A percentile compares a stretch with the other conserved stretches of the same genome.
Evolutionary conservation across 192 early-diverging fungal species (phyloP).

Genomic region (Backusella sp.): DNA sequence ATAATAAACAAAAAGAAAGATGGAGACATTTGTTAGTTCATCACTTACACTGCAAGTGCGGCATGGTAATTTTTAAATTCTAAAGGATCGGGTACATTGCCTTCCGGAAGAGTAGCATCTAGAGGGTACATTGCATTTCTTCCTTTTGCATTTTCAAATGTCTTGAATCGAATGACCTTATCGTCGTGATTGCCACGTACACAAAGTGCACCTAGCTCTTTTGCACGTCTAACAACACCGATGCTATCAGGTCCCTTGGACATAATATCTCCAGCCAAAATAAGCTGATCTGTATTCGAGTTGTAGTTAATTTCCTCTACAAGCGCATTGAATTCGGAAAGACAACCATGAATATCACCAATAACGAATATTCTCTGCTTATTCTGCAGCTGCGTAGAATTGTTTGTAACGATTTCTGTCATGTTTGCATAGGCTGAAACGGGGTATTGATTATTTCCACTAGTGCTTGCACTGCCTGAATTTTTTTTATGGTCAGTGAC

Average conservation of each 20-base stretch:
- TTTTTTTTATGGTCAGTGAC: conserved; percentile 21
- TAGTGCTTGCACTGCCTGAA: not conserved
- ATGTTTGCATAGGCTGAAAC: conserved; percentile 36
- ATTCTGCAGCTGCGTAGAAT: not conserved
- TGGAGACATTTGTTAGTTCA: not conserved
- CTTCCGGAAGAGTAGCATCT: conserved; percentile 22
- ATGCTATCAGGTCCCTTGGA: conserved; percentile 63
- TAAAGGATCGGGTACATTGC: conserved; percentile 34
- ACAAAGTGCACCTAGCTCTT: conserved; percentile 47
- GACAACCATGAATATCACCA: conserved; percentile 69
- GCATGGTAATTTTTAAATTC: conserved; percentile 32
- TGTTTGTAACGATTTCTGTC: conserved; percentile 14
- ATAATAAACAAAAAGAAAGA: conserved; percentile 4
- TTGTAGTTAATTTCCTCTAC: conserved; percentile 44
- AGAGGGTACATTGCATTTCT: not conserved
- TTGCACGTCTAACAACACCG: conserved; percentile 52
- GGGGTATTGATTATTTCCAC: not conserved
- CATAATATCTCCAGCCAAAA: conserved; percentile 68
- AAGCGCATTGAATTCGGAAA: conserved; percentile 53
- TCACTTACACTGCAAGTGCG: conserved; percentile 33
- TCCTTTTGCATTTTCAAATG: conserved; percentile 23
- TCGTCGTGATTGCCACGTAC: conserved; percentile 80
- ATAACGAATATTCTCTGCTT: conserved; percentile 56
- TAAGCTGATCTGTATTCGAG: conserved; percentile 45
- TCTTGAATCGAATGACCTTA: conserved; percentile 57